A percentile compares a stretch with the other conserved stretches of the same genome.
phyloP scores from a whole-genome alignment of 2,329 filamentous ascomycete genomes.

The Pseudopyricularia javanii region DNA sequence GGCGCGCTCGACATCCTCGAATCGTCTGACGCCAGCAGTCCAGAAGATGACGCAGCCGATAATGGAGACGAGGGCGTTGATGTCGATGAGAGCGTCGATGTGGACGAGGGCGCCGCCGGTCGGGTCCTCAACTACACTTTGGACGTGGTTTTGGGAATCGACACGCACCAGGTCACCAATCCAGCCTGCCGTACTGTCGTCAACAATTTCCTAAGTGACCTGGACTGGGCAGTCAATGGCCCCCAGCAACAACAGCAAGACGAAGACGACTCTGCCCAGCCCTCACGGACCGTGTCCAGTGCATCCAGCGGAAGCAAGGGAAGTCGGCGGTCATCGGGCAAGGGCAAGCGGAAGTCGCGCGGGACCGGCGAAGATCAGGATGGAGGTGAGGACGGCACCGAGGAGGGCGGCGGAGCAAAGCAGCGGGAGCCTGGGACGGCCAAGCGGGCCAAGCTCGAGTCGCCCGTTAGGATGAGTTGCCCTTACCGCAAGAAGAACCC shows the following conservation, averaged over 20 bases:
- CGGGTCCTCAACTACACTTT: constrained; percentile 5
- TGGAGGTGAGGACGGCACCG: constrained; percentile 1
- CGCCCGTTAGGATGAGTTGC: constrained; percentile 3
- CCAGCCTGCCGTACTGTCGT: constrained; percentile 2
- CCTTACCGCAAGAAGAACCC: constrained; percentile 5
- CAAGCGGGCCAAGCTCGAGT: constrained; percentile 2
- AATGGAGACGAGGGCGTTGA: not conserved
- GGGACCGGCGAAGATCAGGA: not conserved
- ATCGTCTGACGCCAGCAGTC: not conserved
- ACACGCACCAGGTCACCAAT: not conserved
- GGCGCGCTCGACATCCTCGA: not conserved
- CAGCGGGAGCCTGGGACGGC: constrained; percentile 2
- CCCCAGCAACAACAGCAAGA: not conserved
- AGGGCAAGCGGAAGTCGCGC: constrained; percentile 3
- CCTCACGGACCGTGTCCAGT: not conserved
- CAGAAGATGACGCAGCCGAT: not conserved
- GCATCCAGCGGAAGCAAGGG: not conserved
- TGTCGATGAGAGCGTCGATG: constrained; percentile 1
- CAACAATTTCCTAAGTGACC: constrained; percentile 5
- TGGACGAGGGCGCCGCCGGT: constrained; percentile 2
- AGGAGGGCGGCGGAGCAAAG: not conserved
- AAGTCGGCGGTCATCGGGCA: not conserved
- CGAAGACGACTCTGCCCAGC: not conserved
- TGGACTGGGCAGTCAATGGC: constrained; percentile 4
- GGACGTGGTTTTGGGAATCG: constrained; percentile 2